These are phyloP conservation scores for Malassezia yamatoensis DNA, from an alignment of 1,284 basidiomycete genomes.

Conservation along the genomic window DNA sequence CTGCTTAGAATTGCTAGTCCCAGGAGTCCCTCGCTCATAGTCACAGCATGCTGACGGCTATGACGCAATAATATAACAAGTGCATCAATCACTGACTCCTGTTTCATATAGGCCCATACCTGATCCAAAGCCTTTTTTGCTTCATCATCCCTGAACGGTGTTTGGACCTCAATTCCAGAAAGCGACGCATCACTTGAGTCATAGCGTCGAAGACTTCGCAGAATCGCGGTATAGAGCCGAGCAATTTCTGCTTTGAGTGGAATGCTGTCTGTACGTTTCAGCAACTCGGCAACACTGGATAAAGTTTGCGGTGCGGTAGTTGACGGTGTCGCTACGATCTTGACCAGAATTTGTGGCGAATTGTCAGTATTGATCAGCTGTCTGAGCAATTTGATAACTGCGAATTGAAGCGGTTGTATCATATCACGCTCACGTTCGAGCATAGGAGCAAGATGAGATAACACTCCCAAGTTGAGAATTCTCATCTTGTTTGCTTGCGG, in stretches of 20 bases:
- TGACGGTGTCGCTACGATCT: slow-evolving; percentile 12
- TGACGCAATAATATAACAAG: slow-evolving; percentile 64
- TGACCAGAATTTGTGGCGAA: slow-evolving; percentile 55
- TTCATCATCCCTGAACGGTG: neutral
- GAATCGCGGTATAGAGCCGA: slow-evolving; percentile 70
- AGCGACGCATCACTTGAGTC: neutral
- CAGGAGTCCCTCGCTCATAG: slow-evolving; percentile 81
- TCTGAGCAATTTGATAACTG: slow-evolving; percentile 76
- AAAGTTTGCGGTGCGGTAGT: slow-evolving; percentile 39
- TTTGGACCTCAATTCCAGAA: neutral
- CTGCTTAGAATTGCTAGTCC: slow-evolving; percentile 62
- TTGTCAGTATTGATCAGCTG: slow-evolving; percentile 62
- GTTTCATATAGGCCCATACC: slow-evolving; percentile 15
- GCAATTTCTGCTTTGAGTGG: slow-evolving; percentile 79
- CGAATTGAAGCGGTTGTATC: slow-evolving; percentile 62
- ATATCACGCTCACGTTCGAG: slow-evolving; percentile 28
- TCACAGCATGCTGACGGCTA: slow-evolving; percentile 67
- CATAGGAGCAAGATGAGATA: slow-evolving; percentile 17
- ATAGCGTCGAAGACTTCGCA: slow-evolving; percentile 49
- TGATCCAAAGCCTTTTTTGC: neutral
- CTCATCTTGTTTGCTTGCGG: slow-evolving; percentile 28
- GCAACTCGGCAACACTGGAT: slow-evolving; percentile 62
- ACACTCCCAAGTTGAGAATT: slow-evolving; percentile 22
- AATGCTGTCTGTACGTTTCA: slow-evolving; percentile 67
- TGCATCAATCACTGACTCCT: slow-evolving; percentile 44